Conservation (phyloP, 139 green algal species). For the Coccomyxa sp. region DNA sequence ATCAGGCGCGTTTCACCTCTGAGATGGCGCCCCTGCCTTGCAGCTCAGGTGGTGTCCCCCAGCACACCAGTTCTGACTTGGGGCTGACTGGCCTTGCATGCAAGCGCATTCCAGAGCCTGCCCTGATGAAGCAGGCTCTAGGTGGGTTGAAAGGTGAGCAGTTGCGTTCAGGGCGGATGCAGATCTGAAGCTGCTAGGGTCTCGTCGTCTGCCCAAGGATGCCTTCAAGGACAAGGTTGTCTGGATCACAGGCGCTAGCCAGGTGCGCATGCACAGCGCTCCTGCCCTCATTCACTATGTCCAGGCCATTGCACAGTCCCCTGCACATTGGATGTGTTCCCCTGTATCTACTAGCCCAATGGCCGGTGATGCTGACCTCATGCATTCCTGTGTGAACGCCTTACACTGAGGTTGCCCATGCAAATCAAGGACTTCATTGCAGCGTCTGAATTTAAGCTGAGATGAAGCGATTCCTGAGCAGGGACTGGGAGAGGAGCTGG, state of each 20-base stretch:
- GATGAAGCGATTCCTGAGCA: no score
- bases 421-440: no score
- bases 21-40: not conserved
- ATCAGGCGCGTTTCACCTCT: not conserved
- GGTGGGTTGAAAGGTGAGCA: not conserved
- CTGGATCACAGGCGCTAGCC: conserved; percentile 76
- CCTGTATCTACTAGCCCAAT: no score
- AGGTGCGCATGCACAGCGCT: conserved; percentile 34
- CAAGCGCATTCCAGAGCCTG: no score
- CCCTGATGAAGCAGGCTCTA: not conserved
- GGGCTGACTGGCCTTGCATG: no score
- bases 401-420: no score
- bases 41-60: not conserved
- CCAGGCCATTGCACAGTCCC: no score
- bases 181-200: conserved; percentile 43
- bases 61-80: not conserved
- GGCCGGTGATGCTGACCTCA: no score
- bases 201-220: conserved; percentile 8
- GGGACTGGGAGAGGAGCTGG: conserved; percentile 63
- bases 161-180: conserved; percentile 33
- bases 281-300: not conserved
- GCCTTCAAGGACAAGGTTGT: conserved; percentile 68
- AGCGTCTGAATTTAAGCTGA: no score
- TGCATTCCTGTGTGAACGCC: no score
- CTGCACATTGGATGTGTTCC: no score